Conservation (phyloP, 306 rosid species). For the Adenanthera pavonina region DNA sequence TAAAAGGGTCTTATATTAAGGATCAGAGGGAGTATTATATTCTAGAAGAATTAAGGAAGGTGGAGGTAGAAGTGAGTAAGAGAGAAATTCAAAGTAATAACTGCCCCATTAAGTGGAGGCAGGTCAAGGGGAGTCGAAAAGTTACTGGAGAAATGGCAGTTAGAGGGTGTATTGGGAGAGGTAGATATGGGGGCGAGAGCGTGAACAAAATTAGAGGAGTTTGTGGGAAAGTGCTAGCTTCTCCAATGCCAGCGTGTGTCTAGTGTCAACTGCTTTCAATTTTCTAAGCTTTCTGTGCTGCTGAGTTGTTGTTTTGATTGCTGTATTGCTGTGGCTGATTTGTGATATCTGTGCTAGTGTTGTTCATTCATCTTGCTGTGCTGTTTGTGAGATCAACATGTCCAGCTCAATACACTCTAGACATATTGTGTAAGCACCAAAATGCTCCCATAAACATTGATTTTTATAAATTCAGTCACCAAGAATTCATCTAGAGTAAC, state of each 20-base stretch:
- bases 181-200: neutral
- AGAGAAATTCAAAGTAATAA: neutral
- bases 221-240: neutral
- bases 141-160: neutral
- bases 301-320: neutral
- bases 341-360: neutral
- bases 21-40: too few relatives aligned
- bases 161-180: neutral
- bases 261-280: neutral
- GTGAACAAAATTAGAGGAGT: neutral
- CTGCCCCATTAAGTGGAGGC: neutral
- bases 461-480: constrained; percentile 21
- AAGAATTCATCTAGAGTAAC: constrained; percentile 17
- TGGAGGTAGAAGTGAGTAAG: neutral
- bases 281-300: neutral
- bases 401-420: constrained; percentile 11
- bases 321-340: neutral
- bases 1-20: too few relatives aligned
- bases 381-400: constrained; percentile 2
- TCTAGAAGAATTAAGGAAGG: neutral
- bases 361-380: neutral
- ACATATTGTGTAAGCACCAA: constrained; percentile 23
- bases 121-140: neutral
- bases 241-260: neutral
- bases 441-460: constrained; percentile 22